These are phyloP conservation scores for Dimocarpus longan DNA, from an alignment of 345 rosid genomes.

Conservation along the genomic window DNA sequence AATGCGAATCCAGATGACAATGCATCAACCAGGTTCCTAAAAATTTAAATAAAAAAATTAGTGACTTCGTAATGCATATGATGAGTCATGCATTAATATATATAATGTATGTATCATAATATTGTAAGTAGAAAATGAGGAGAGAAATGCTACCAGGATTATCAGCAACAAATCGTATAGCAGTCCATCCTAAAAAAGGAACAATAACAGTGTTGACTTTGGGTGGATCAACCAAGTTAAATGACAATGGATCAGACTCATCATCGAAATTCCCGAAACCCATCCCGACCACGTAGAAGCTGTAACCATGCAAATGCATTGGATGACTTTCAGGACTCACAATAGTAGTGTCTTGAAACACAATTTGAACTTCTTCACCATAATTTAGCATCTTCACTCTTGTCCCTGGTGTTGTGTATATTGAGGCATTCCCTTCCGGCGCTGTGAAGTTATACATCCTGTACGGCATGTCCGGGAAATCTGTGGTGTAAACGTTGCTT, in stretches of 20 bases:
- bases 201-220: conserved; percentile 28
- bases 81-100: too few species aligned
- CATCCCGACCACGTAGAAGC: conserved; percentile 34
- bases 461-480: conserved; percentile 26
- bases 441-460: conserved; percentile 23
- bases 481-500: conserved; percentile 12
- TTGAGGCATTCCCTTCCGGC: neutral
- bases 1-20: conserved; percentile 35
- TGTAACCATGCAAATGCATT: conserved; percentile 43
- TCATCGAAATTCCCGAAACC: conserved; percentile 38
- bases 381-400: conserved; percentile 32
- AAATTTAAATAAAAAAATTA: neutral
- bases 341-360: conserved; percentile 34
- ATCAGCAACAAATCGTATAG: conserved; percentile 32
- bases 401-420: neutral
- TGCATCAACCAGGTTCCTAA: conserved; percentile 43
- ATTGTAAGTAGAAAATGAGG: too few species aligned
- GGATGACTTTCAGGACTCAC: conserved; percentile 36
- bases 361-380: conserved; percentile 29
- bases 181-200: conserved; percentile 34
- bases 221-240: conserved; percentile 40
- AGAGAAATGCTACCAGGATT: conserved; percentile 29
- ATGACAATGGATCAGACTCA: conserved; percentile 22
- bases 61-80: neutral
- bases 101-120: too few species aligned